Conservation (phyloP, 345 rosid species). For the Brassica nigra region DNA sequence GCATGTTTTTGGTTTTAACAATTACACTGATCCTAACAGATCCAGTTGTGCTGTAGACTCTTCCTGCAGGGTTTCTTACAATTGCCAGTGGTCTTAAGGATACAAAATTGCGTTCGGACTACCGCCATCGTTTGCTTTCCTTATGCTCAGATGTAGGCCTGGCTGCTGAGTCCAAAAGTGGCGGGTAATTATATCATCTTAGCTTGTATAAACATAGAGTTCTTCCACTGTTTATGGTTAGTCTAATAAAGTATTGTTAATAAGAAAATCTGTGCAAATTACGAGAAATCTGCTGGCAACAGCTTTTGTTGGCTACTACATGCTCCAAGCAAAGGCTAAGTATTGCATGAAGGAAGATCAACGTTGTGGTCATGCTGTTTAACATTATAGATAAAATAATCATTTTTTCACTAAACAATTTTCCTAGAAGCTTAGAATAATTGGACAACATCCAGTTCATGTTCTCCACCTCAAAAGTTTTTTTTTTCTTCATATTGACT, state of each 20-base stretch:
- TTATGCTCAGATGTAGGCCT: slow-evolving; percentile 98
- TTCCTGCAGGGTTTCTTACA: slow-evolving; percentile 96
- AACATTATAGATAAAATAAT: slow-evolving; percentile 3
- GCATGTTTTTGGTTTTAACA: slow-evolving; percentile 23
- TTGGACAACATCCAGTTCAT: neutral
- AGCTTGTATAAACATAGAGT: neutral
- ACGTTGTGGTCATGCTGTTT: slow-evolving; percentile 14
- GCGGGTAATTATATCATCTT: slow-evolving; percentile 58
- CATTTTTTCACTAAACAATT: neutral
- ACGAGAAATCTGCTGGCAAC: slow-evolving; percentile 13
- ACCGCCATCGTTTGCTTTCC: slow-evolving; percentile 87
- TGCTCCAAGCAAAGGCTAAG: slow-evolving; percentile 18
- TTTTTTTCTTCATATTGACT: slow-evolving; percentile 24
- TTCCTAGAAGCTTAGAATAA: slow-evolving; percentile 15
- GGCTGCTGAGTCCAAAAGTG: slow-evolving; percentile 95
- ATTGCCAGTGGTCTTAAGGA: slow-evolving; percentile 77
- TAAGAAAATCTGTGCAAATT: neutral
- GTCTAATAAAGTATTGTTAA: slow-evolving; percentile 3
- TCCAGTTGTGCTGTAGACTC: slow-evolving; percentile 80
- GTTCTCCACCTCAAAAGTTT: slow-evolving; percentile 6
- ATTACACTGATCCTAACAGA: slow-evolving; percentile 50
- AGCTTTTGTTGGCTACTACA: slow-evolving; percentile 7
- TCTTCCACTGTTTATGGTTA: slow-evolving; percentile 2
- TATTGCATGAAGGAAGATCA: slow-evolving; percentile 19
- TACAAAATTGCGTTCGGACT: slow-evolving; percentile 79